phyloP scores from a whole-genome alignment of 257 asterid genomes.

The Verbena officinalis region DNA sequence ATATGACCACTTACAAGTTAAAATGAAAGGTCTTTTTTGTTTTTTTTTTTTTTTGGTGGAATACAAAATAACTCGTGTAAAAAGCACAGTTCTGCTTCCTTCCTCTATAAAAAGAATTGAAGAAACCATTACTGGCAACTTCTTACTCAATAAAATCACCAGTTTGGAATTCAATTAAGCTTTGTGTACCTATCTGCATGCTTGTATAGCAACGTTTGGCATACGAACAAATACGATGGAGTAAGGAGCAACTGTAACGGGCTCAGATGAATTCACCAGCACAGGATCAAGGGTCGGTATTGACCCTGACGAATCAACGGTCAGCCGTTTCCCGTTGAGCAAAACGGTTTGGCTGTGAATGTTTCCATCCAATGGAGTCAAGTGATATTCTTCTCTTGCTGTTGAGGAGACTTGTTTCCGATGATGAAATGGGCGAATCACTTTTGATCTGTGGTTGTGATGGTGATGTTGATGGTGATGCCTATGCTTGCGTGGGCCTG shows the following conservation, averaged over 20 bases:
- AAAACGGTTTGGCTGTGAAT: slow-evolving; percentile 68
- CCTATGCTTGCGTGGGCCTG: slow-evolving; percentile 28
- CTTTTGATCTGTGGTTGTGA: slow-evolving; percentile 32
- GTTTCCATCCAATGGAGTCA: slow-evolving; percentile 73
- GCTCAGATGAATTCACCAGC: slow-evolving; percentile 51
- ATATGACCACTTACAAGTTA: too few species aligned
- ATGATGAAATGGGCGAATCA: slow-evolving; percentile 23
- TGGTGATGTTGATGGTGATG: slow-evolving; percentile 9
- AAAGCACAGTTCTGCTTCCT: neutral
- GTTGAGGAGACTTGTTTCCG: slow-evolving; percentile 24
- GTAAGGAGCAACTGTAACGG: slow-evolving; percentile 57
- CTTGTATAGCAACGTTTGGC: slow-evolving; percentile 55
- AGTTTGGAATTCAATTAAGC: slow-evolving; percentile 27
- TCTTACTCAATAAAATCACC: slow-evolving; percentile 13
- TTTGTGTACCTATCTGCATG: slow-evolving; percentile 50
- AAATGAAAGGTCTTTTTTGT: too few species aligned
- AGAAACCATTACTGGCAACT: neutral
- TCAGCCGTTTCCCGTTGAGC: slow-evolving; percentile 66
- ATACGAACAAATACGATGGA: slow-evolving; percentile 81
- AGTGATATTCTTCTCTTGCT: slow-evolving; percentile 80
- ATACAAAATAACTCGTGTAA: neutral
- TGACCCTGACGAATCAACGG: slow-evolving; percentile 46
- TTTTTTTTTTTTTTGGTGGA: too few species aligned
- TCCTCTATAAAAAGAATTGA: slow-evolving; percentile 3
- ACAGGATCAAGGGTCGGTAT: slow-evolving; percentile 64